Evolutionary conservation across 1,284 basidiomycete genomes (phyloP).

Genomic region (Tylopilus sp.): DNA sequence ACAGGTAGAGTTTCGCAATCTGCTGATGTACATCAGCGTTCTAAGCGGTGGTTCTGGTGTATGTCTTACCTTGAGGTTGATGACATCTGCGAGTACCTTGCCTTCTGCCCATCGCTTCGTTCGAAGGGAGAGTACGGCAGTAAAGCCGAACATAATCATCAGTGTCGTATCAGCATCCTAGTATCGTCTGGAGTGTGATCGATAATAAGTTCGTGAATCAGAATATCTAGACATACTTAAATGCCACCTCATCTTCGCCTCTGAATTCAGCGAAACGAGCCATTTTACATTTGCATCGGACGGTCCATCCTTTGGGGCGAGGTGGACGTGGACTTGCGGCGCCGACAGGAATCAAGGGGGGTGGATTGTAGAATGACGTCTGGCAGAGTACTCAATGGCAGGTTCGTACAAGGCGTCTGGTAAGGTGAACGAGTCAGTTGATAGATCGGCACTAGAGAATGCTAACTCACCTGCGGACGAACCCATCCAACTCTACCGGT

Average conservation of each 20-base stretch:
- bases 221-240: slow-evolving; percentile 66
- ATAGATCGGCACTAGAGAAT: too few relatives aligned
- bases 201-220: too few relatives aligned
- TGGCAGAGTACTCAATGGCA: slow-evolving; percentile 62
- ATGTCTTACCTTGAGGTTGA: slow-evolving; percentile 76
- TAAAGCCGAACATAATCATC: too few relatives aligned
- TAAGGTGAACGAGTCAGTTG: too few relatives aligned
- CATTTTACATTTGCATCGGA: slow-evolving; percentile 96
- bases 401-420: too few relatives aligned
- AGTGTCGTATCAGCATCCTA: too few relatives aligned
- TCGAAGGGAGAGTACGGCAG: too few relatives aligned
- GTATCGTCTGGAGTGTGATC: too few relatives aligned
- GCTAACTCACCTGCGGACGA: too few relatives aligned
- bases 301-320: slow-evolving; percentile 92
- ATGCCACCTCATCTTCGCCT: slow-evolving; percentile 89
- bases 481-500: too few relatives aligned
- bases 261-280: slow-evolving; percentile 66
- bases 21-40: slow-evolving; percentile 39
- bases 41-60: background rate
- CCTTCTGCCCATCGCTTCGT: slow-evolving; percentile 98
- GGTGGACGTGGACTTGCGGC: slow-evolving; percentile 62
- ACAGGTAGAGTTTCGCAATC: slow-evolving; percentile 91
- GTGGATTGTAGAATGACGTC: slow-evolving; percentile 69
- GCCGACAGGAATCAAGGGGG: slow-evolving; percentile 55
- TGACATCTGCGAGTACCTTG: slow-evolving; percentile 92